Conservation (phyloP, 768 basidiomycete species). For the Suillus subaureus region DNA sequence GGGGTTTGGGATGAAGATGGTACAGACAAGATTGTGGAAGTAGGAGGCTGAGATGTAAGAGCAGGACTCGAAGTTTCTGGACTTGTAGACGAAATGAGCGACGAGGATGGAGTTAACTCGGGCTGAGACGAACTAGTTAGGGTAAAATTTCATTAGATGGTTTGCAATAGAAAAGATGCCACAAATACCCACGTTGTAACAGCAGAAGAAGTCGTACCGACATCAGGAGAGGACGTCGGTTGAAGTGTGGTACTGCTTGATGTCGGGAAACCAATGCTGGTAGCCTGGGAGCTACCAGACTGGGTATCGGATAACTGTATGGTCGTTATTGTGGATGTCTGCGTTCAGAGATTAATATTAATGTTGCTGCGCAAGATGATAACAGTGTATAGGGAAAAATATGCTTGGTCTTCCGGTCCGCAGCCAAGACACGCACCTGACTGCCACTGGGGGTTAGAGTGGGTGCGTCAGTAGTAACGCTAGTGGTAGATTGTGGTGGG, state of each 20-base stretch:
- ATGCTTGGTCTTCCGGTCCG: neutral
- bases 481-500: neutral
- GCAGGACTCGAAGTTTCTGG: neutral
- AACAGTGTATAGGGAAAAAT: neutral
- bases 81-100: neutral
- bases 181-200: conserved; percentile 19
- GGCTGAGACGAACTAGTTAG: neutral
- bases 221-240: neutral
- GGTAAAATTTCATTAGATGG: neutral
- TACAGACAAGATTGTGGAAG: neutral
- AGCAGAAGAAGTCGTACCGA: conserved; percentile 11
- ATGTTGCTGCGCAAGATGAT: neutral
- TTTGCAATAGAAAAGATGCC: neutral
- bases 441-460: neutral
- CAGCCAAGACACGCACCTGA: conserved; percentile 4
- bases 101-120: neutral
- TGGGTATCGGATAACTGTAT: neutral
- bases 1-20: conserved; percentile 1
- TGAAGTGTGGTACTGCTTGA: conserved; percentile 4
- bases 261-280: neutral
- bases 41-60: conserved; percentile 4
- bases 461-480: neutral
- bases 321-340: neutral
- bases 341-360: neutral
- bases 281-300: neutral